Percentiles rank a stretch among this genome's conserved stretches.
Evolutionary conservation across 805 yeast species (phyloP).

Genomic region (Pichia ethanolica): DNA sequence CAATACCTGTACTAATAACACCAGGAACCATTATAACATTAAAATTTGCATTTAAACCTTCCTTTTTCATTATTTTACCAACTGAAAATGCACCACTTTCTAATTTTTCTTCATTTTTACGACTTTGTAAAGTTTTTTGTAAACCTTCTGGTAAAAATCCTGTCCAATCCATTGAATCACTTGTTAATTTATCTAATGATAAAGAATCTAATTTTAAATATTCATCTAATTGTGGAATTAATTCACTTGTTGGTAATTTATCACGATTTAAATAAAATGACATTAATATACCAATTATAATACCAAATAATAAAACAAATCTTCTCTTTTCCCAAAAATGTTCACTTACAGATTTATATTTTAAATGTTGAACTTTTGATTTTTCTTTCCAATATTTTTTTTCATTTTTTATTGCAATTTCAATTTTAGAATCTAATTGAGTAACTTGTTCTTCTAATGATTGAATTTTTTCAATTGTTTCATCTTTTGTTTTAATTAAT

Average conservation of each 20-base stretch:
- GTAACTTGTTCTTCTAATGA: conserved; percentile 5
- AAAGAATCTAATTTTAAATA: conserved; percentile 50
- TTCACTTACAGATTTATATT: conserved; percentile 1
- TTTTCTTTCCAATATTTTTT: background rate
- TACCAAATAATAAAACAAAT: conserved; percentile 44
- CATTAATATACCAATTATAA: conserved; percentile 56
- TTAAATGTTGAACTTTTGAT: background rate
- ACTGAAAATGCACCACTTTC: conserved; percentile 84
- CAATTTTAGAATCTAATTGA: conserved; percentile 4
- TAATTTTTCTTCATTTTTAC: conserved; percentile 38
- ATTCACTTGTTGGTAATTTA: conserved; percentile 32
- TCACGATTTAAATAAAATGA: conserved; percentile 53
- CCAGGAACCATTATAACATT: conserved; percentile 96
- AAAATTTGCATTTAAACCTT: conserved; percentile 46
- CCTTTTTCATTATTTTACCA: conserved; percentile 55
- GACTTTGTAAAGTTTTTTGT: conserved; percentile 49
- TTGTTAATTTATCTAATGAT: conserved; percentile 43
- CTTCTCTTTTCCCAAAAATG: conserved; percentile 15
- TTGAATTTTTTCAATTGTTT: conserved; percentile 3
- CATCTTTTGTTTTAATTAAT: conserved; percentile 4
- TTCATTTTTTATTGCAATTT: background rate
- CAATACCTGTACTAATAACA: conserved; percentile 90
- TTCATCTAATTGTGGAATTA: conserved; percentile 42
- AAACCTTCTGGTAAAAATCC: conserved; percentile 63
- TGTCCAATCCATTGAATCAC: conserved; percentile 66